Percentiles rank a stretch among this genome's conserved stretches.
phyloP scores from a whole-genome alignment of 495 filamentous ascomycete species.

The Trichodelitschia bisporula region DNA sequence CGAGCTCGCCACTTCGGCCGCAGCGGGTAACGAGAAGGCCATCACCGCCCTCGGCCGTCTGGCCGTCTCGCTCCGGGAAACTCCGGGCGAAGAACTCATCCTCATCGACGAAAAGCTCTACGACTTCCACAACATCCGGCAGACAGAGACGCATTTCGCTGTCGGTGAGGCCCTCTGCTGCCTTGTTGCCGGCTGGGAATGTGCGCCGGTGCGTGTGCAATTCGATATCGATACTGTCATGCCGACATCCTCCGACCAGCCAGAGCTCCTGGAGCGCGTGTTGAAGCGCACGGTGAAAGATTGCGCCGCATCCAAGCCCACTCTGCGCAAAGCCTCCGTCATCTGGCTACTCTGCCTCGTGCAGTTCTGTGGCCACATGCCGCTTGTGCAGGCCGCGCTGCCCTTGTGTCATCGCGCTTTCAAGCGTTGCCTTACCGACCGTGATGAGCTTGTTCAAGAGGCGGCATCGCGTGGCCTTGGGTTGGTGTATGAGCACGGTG shows the following conservation, averaged over 20 bases:
- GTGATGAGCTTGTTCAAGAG: conserved; percentile 86
- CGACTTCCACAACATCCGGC: conserved; percentile 52
- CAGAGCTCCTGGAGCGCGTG: conserved; percentile 14
- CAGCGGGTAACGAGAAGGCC: conserved; percentile 56
- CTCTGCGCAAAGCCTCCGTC: conserved; percentile 63
- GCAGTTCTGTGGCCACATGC: conserved; percentile 60
- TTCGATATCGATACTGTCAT: conserved; percentile 32
- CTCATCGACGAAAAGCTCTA: conserved; percentile 38
- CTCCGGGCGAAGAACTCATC: conserved; percentile 13
- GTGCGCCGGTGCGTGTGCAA: conserved; percentile 29
- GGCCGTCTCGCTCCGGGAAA: conserved; percentile 22
- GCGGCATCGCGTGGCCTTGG: conserved; percentile 75
- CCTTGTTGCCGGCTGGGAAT: conserved; percentile 57
- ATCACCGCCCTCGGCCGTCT: conserved; percentile 51
- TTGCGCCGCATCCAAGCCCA: conserved; percentile 62
- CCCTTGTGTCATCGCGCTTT: conserved; percentile 69
- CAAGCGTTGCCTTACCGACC: conserved; percentile 59
- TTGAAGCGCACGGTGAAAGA: conserved; percentile 45
- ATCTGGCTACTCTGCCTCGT: conserved; percentile 89
- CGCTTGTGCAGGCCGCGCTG: conserved; percentile 43
- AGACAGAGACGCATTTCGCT: conserved; percentile 67
- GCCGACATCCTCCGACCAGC: conserved; percentile 1
- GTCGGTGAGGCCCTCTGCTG: conserved; percentile 67
- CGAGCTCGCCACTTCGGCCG: conserved; percentile 37
- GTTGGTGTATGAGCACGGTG: conserved; percentile 79